Conservation (phyloP, 352 stramenopile species). For the Phytophthora idaei region DNA sequence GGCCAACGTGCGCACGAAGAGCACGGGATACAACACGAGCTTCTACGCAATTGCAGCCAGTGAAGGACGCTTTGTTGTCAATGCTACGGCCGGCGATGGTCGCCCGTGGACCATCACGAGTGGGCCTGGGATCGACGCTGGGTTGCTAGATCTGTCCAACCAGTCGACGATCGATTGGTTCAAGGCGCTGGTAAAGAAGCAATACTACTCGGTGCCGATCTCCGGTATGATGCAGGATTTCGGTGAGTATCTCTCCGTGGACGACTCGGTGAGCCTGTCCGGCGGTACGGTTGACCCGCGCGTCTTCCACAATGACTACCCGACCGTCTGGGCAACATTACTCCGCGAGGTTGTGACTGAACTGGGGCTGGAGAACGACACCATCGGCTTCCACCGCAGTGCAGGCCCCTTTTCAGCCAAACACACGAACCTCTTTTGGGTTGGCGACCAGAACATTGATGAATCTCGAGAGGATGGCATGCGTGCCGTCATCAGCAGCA, state of each 20-base stretch:
- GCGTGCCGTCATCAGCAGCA: conserved; percentile 33
- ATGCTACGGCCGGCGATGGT: conserved; percentile 25
- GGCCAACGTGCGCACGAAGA: conserved; percentile 28
- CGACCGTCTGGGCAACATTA: conserved; percentile 29
- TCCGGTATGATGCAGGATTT: conserved; percentile 41
- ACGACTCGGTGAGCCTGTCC: conserved; percentile 28
- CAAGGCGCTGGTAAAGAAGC: conserved; percentile 31
- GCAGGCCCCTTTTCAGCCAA: conserved; percentile 33
- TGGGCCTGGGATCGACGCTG: conserved; percentile 29
- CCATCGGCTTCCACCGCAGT: conserved; percentile 35
- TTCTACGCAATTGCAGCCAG: conserved; percentile 31
- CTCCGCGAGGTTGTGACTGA: conserved; percentile 29
- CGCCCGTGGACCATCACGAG: conserved; percentile 34
- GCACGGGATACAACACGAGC: conserved; percentile 36
- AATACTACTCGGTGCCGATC: conserved; percentile 39
- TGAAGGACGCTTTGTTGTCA: conserved; percentile 32
- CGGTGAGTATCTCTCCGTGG: conserved; percentile 32
- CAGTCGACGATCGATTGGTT: conserved; percentile 37
- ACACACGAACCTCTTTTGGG: conserved; percentile 38
- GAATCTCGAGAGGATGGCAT: conserved; percentile 32
- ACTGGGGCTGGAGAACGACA: conserved; percentile 32
- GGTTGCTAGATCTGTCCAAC: conserved; percentile 31
- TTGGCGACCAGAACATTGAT: conserved; percentile 39
- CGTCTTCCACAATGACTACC: conserved; percentile 37
- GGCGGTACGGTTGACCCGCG: conserved; percentile 23